Base-by-base conservation (phyloP, 345 rosid genomes). In the Mercurialis annua region DNA sequence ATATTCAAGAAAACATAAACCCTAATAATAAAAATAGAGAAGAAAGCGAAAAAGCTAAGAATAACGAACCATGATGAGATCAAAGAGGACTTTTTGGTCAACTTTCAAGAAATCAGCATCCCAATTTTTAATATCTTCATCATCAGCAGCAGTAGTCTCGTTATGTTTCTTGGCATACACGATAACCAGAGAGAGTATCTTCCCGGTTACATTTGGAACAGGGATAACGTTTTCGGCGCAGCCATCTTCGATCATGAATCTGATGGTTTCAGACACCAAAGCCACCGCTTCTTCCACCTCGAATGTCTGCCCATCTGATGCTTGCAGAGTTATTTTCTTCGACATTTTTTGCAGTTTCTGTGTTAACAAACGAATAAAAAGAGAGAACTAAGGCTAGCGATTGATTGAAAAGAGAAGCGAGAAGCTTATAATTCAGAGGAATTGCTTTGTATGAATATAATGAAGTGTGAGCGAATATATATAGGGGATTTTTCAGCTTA, bases 161-260 rank as follows among this genome's bases (percentile, higher is more conserved):
- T 4, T 36, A 75, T 89, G 98, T 50, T 81, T 89, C 77, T 77
- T 84, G 81, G 87, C 83, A 73, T 92, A 92, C 81, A 87, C 96
- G 61, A 89, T 83, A 26, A 92, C 87, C 86, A 78, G 84, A 2
- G 92, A 77, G 17, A 92, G 83, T 85, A 89, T 86, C 90, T 84
- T 77, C 79, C 90, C 74, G 3, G 83, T 79, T 26, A 92, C 98
- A 64, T 87, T 83, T 0, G 90, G 94, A 29, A 92, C 49, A 0
- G 94, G 96, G 62, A 89, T 80, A 7, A 73, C 92, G 72, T 65
- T 72, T 36, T 72, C 87, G 51, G 87, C 83, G 76, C 95, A 79
- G 69, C 65, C 82, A 51, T 87, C 96, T 65, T 89, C 92, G 67
- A 87, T 80, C 86, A 81, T 70, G 71, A 86, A 84, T 23, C 81